phyloP scores from a whole-genome alignment of 495 filamentous ascomycete genomes.

The Talaromyces liani region DNA sequence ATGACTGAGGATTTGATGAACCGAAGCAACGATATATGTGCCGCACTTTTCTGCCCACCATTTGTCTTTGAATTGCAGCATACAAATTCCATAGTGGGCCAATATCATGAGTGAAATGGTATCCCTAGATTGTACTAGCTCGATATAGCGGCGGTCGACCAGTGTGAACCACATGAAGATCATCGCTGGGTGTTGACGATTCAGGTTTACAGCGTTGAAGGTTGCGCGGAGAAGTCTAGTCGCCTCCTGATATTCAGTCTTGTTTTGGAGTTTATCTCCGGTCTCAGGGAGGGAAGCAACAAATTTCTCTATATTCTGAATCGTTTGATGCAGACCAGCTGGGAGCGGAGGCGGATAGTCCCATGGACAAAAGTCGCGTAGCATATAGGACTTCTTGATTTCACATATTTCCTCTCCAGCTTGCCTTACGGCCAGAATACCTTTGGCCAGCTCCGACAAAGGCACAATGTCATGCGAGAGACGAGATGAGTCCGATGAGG shows the following conservation, averaged over 20 bases:
- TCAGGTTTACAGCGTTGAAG: neutral
- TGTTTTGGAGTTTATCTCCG: neutral
- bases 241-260: neutral
- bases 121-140: neutral
- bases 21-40: neutral
- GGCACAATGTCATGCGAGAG: neutral
- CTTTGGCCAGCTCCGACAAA: neutral
- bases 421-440: neutral
- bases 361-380: neutral
- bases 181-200: constrained; percentile 2
- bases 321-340: neutral
- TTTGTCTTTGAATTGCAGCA: neutral
- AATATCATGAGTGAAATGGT: neutral
- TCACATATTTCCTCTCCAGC: neutral
- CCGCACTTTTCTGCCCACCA: constrained; percentile 6
- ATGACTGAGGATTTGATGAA: neutral
- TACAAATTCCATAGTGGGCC: constrained; percentile 4
- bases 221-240: neutral
- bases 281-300: neutral
- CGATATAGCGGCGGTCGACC: neutral
- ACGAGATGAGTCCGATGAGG: neutral
- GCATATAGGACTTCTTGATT: neutral
- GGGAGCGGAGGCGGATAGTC: neutral
- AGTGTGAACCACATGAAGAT: constrained; percentile 5
- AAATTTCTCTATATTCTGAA: neutral